Evolutionary conservation across 345 rosid species (phyloP).

Genomic region (Hibiscus tridactylites): DNA sequence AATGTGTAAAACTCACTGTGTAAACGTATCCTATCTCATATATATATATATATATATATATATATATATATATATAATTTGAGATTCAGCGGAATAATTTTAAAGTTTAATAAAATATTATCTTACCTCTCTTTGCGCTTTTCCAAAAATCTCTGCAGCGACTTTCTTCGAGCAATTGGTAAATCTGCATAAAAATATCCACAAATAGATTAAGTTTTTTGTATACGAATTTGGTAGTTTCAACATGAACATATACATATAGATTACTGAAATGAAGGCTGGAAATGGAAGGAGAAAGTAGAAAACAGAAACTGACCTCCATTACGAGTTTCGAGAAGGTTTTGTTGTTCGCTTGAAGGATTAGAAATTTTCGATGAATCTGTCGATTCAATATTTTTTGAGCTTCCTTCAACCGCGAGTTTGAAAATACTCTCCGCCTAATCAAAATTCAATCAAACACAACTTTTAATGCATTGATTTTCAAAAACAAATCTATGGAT

Average conservation of each 20-base stretch:
- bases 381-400: conserved; percentile 19
- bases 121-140: conserved; percentile 84
- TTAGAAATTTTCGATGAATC: conserved; percentile 14
- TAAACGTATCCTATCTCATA: too few species aligned
- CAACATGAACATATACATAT: background rate
- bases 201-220: background rate
- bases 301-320: conserved; percentile 36
- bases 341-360: conserved; percentile 25
- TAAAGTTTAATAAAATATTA: background rate
- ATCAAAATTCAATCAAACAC: background rate
- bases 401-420: conserved; percentile 41
- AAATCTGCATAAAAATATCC: conserved; percentile 38
- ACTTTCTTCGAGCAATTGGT: conserved; percentile 60
- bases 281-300: too few species aligned
- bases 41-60: too few species aligned
- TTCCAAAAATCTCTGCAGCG: conserved; percentile 77
- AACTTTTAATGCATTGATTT: background rate
- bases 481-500: background rate
- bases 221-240: background rate
- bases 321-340: conserved; percentile 38
- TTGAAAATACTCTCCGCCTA: conserved; percentile 59
- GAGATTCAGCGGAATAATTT: too few species aligned
- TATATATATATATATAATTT: too few species aligned
- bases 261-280: background rate
- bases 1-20: too few species aligned